These are phyloP conservation scores for Blastobotrys peoriensis DNA, from an alignment of 805 yeast genomes.

Conservation along the genomic window DNA sequence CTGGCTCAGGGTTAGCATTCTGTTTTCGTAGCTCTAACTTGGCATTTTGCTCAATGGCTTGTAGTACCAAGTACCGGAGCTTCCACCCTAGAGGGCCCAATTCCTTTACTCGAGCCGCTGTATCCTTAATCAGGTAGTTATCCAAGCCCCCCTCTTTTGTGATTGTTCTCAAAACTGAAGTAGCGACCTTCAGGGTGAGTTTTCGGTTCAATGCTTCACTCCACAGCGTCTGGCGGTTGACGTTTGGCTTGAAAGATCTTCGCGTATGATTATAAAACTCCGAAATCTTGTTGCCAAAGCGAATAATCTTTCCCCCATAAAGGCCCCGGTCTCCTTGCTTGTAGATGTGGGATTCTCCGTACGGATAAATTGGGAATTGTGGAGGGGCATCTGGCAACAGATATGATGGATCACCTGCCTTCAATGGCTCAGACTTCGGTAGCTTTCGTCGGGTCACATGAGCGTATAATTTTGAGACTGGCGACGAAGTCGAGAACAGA, in stretches of 20 bases:
- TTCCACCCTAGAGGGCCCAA: constrained; percentile 92
- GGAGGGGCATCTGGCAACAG: constrained; percentile 37
- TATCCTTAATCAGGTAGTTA: constrained; percentile 77
- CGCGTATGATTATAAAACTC: constrained; percentile 70
- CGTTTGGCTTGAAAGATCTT: constrained; percentile 76
- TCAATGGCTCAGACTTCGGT: constrained; percentile 25
- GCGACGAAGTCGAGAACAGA: constrained; percentile 15
- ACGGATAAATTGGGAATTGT: constrained; percentile 62
- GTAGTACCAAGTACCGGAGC: constrained; percentile 68
- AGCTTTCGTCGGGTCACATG: constrained; percentile 27
- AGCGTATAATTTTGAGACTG: constrained; percentile 14
- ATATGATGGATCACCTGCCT: constrained; percentile 45
- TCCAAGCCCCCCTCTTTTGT: constrained; percentile 95
- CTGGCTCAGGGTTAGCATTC: constrained; percentile 36
- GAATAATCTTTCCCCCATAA: constrained; percentile 81
- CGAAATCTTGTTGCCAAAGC: constrained; percentile 70
- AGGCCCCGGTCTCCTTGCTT: constrained; percentile 84
- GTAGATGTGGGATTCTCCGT: constrained; percentile 69
- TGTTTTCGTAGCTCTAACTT: constrained; percentile 7
- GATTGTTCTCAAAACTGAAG: constrained; percentile 79
- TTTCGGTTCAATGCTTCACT: constrained; percentile 64
- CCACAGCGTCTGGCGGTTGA: constrained; percentile 71
- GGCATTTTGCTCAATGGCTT: constrained; percentile 34
- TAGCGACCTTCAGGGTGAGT: constrained; percentile 57
- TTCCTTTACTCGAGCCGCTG: constrained; percentile 84